Evolutionary conservation across 176 grass and related monocot species (phyloP).

Genomic region (Bonia amplexicaulis): DNA sequence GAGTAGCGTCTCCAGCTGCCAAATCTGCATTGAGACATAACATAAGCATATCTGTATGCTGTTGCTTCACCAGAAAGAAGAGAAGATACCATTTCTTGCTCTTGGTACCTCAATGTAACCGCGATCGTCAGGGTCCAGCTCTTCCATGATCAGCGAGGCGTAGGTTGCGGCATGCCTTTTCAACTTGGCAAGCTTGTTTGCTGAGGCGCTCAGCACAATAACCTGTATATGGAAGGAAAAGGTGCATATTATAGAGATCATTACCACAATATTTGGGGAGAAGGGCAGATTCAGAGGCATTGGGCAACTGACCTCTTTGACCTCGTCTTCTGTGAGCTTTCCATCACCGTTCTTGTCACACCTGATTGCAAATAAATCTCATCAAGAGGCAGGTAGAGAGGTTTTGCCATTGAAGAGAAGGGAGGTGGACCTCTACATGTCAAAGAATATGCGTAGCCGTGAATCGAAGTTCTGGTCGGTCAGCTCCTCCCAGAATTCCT

Average conservation of each 20-base stretch:
- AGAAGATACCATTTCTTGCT: background rate
- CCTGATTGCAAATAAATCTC: constrained; percentile 37
- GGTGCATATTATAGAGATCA: background rate
- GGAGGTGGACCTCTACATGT: constrained; percentile 59
- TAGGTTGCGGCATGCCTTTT: constrained; percentile 77
- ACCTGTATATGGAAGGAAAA: constrained; percentile 33
- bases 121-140: constrained; percentile 64
- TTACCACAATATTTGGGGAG: background rate
- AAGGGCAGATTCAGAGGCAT: background rate
- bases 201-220: constrained; percentile 77
- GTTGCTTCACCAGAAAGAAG: background rate
- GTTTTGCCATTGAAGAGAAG: background rate
- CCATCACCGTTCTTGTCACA: constrained; percentile 96
- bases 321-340: constrained; percentile 84
- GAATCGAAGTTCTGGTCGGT: constrained; percentile 91
- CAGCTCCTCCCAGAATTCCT: constrained; percentile 94
- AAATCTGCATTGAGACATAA: constrained; percentile 50
- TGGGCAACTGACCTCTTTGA: constrained; percentile 53
- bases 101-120: constrained; percentile 77
- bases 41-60: background rate
- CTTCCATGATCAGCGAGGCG: constrained; percentile 91
- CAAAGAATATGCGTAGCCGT: constrained; percentile 82
- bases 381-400: background rate
- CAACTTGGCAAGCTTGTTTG: constrained; percentile 83
- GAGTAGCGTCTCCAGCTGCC: constrained; percentile 90